phyloP scores from a whole-genome alignment of 495 filamentous ascomycete genomes.

The Hyaloscypha hepaticicola region DNA sequence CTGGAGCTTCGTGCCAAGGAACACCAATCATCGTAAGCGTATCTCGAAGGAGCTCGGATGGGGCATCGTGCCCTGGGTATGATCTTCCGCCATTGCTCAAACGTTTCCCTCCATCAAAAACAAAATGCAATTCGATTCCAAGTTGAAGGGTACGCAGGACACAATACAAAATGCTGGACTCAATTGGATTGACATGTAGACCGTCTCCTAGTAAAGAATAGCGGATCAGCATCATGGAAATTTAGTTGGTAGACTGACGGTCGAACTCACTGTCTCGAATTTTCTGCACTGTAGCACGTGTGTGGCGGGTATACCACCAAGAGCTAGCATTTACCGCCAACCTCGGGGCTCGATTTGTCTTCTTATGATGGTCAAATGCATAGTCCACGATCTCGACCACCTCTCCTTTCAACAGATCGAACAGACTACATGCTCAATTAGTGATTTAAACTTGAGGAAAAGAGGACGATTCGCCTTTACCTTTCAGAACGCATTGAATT shows the following conservation, averaged over 20 bases:
- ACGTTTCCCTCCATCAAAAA: constrained; percentile 32
- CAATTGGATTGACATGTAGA: constrained; percentile 9
- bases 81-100: constrained; percentile 20
- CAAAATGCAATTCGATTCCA: constrained; percentile 34
- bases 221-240: neutral
- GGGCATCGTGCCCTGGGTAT: constrained; percentile 26
- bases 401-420: constrained; percentile 12
- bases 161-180: constrained; percentile 13
- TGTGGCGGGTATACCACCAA: constrained; percentile 20
- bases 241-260: neutral
- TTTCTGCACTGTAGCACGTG: constrained; percentile 1
- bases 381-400: constrained; percentile 22
- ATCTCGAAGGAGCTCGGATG: constrained; percentile 29
- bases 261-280: constrained; percentile 9
- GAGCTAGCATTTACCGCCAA: constrained; percentile 21
- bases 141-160: constrained; percentile 31
- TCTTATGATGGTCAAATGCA: constrained; percentile 12
- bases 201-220: constrained; percentile 4
- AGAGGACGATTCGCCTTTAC: neutral
- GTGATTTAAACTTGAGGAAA: neutral
- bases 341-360: neutral
- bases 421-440: constrained; percentile 4
- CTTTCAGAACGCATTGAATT: constrained; percentile 5
- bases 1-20: constrained; percentile 33
- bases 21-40: constrained; percentile 29